Evolutionary conservation across 306 rosid genomes (phyloP), one percentile per base, ranked within the genome.

Genomic region (Coriaria nepalensis): DNA sequence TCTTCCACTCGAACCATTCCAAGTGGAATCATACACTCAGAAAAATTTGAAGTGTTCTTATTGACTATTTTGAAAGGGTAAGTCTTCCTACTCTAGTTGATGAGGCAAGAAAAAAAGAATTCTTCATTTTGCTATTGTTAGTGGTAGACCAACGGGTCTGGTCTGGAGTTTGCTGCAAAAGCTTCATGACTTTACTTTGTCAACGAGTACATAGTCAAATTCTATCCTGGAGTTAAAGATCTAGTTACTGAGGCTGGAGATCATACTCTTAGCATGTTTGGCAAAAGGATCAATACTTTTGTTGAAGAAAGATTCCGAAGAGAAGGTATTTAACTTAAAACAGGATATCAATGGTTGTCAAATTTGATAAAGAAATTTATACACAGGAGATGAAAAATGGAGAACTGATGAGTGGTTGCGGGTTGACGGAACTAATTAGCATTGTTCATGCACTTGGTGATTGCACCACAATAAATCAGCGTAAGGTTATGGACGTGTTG

Each of bases 111-210:
- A n/a, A 78, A 74, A 77, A 70, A 77, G 87, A 62, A 79, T 90
- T 73, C 98, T 90, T 69, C 95, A 85, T 65, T 90, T 90, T 73
- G 98, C 98, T 57, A 46, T 90, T 50, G 87, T 90, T 65, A 95
- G 98, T 44, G 98, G 98, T 61, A 95, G 98, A 49, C 98, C 98
- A 50, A 85, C 96, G 42, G n/a, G n/a, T n/a, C n/a, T n/a, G 98
- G 98, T 36, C 95, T 90, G 52, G 98, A 90, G 72, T 90, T 90
- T 64, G 95, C 98, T 48, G 98, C 98, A n/a, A 33, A 74, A 72
- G 55, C 98, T 90, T 71, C 93, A 90, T 65, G 98, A n/a, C n/a
- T n/a, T n/a, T n/a, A 90, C 66, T 90, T 66, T 66, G 87, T 85
- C 56, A 85, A 75, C 13, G 95, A 73, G 46, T 95, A 90, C 70